A percentile compares a stretch with the other conserved stretches of the same genome.
Evolutionary conservation across 352 stramenopile species (phyloP).

Genomic region (Thraustochytrium sp.): DNA sequence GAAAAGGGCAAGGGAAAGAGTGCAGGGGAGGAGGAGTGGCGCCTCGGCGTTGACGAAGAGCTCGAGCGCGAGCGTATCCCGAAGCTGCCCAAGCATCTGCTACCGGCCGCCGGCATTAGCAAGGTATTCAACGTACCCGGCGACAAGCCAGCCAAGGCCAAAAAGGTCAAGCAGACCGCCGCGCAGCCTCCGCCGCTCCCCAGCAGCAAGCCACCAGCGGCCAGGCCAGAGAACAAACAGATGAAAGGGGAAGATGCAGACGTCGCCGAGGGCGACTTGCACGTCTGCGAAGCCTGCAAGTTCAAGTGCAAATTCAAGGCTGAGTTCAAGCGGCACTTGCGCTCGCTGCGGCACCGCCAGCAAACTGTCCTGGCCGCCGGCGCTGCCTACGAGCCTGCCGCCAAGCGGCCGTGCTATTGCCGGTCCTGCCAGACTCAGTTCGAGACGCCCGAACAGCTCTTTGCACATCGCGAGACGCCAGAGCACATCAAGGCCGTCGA

Average conservation of each 20-base stretch:
- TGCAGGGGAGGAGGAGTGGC: not conserved
- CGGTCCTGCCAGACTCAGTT: slow-evolving; percentile 3
- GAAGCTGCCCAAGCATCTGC: slow-evolving; percentile 4
- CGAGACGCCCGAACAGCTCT: slow-evolving; percentile 9
- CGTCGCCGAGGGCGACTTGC: not conserved
- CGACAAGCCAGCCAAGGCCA: not conserved
- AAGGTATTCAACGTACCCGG: not conserved
- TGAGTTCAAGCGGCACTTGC: not conserved
- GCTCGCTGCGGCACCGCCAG: not conserved
- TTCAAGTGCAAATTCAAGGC: not conserved
- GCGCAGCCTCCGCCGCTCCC: not conserved
- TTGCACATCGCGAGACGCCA: slow-evolving; percentile 11
- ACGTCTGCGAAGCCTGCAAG: not conserved
- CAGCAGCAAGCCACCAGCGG: not conserved
- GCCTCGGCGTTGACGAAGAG: not conserved
- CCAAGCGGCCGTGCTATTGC: not conserved
- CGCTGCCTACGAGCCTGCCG: not conserved
- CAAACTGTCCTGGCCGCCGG: slow-evolving; percentile 5
- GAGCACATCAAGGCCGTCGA: not conserved
- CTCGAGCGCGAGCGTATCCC: not conserved
- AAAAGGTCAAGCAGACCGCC: not conserved
- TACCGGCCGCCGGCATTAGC: not conserved
- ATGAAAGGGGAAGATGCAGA: not conserved
- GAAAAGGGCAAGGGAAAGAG: not conserved
- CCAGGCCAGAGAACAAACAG: not conserved